These are phyloP conservation scores for Kalmanozyma brasiliensis DNA, from an alignment of 1,284 basidiomycete species.

Conservation along the genomic window DNA sequence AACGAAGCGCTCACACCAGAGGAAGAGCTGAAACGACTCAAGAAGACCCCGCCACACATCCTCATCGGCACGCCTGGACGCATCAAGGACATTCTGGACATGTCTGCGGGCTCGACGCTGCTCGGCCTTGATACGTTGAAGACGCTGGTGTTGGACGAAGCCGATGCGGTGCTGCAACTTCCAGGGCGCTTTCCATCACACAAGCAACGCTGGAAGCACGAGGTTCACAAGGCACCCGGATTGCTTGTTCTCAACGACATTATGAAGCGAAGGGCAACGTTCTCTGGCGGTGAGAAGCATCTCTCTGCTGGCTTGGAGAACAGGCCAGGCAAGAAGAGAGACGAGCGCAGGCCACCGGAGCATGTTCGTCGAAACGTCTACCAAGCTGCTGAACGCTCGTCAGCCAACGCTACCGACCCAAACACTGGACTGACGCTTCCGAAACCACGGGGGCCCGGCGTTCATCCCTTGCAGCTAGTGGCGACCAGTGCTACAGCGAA, in stretches of 20 bases:
- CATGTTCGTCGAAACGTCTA: slow-evolving; percentile 53
- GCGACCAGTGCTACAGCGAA: slow-evolving; percentile 64
- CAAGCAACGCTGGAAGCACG: slow-evolving; percentile 61
- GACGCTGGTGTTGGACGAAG: slow-evolving; percentile 64
- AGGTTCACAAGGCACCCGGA: slow-evolving; percentile 59
- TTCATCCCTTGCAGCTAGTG: slow-evolving; percentile 60
- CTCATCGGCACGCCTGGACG: slow-evolving; percentile 63
- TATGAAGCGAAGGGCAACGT: slow-evolving; percentile 57
- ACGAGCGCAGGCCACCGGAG: slow-evolving; percentile 55
- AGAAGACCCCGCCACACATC: slow-evolving; percentile 56
- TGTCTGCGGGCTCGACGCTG: slow-evolving; percentile 42
- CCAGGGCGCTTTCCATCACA: slow-evolving; percentile 62
- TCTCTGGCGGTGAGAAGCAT: slow-evolving; percentile 57
- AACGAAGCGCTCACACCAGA: slow-evolving; percentile 26
- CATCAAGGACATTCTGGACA: slow-evolving; percentile 54
- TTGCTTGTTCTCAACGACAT: slow-evolving; percentile 57
- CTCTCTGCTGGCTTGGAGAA: slow-evolving; percentile 60
- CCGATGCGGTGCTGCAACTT: slow-evolving; percentile 62
- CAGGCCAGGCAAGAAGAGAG: slow-evolving; percentile 32
- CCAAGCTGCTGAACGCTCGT: slow-evolving; percentile 43
- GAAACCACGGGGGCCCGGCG: slow-evolving; percentile 28
- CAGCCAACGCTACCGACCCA: slow-evolving; percentile 7
- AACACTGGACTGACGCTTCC: slow-evolving; percentile 34
- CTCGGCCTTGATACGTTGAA: slow-evolving; percentile 57
- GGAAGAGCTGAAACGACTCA: slow-evolving; percentile 49